Conservation (phyloP, 306 rosid genomes). For the Cucurbita argyrosperma region DNA sequence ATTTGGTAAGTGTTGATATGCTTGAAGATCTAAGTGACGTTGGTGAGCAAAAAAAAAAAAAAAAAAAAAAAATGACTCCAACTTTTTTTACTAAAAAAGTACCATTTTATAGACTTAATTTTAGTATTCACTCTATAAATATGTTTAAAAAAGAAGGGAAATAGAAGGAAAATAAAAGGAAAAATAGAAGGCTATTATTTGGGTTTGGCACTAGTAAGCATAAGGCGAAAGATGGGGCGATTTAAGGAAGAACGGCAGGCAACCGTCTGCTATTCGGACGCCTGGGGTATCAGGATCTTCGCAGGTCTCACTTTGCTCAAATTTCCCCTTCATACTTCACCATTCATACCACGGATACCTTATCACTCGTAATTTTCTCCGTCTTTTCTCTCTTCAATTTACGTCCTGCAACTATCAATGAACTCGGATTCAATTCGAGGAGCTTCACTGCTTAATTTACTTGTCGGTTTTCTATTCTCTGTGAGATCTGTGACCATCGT, state of each 20-base stretch:
- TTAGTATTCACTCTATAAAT: too few relatives aligned
- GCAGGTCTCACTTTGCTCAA: not conserved
- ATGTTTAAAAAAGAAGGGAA: too few relatives aligned
- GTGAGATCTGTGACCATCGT: not conserved
- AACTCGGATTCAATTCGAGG: not conserved
- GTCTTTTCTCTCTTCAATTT: not conserved
- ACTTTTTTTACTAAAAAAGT: too few relatives aligned
- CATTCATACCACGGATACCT: not conserved
- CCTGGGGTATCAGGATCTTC: not conserved
- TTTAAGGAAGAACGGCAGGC: slow-evolving; percentile 1
- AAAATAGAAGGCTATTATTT: not conserved
- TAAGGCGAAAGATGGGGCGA: not conserved
- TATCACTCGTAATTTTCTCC: not conserved
- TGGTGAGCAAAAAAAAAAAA: too few relatives aligned
- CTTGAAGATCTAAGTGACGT: too few relatives aligned
- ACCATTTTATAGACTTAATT: too few relatives aligned
- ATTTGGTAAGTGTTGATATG: too few relatives aligned
- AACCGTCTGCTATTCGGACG: not conserved
- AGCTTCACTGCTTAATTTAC: not conserved
- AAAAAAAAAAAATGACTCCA: too few relatives aligned
- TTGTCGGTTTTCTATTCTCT: not conserved
- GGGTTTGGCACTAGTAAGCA: not conserved
- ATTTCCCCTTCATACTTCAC: not conserved
- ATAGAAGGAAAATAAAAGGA: too few relatives aligned
- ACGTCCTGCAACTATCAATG: not conserved